Evolutionary conservation across 176 grass and related monocot species (phyloP).

Genomic region (Cocos nucifera): DNA sequence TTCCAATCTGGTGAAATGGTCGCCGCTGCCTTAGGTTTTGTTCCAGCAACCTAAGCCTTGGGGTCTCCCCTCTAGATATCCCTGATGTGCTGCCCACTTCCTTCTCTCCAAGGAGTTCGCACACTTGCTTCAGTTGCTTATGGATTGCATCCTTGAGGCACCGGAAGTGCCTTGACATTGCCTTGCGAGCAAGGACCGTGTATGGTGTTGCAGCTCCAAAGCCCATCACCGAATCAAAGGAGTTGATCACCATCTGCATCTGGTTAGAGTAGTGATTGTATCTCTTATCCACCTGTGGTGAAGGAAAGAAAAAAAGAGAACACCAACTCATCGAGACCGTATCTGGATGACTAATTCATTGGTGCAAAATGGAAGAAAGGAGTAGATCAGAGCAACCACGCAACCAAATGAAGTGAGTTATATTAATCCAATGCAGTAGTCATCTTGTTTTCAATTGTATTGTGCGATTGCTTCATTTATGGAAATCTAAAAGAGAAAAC

Average conservation of each 20-base stretch:
- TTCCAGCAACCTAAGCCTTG: conserved; percentile 76
- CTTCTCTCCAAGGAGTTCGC: conserved; percentile 84
- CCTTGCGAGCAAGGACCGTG: conserved; percentile 93
- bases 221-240: conserved; percentile 99
- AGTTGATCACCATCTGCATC: conserved; percentile 99
- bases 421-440: no score
- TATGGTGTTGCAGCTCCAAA: conserved; percentile 89
- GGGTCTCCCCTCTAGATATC: conserved; percentile 87
- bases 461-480: no score
- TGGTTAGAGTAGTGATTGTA: conserved; percentile 99
- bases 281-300: conserved; percentile 72
- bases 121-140: conserved; percentile 49
- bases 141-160: conserved; percentile 93
- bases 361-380: no score
- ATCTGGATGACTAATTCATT: no score
- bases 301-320: neutral
- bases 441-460: no score
- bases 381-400: no score
- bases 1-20: conserved; percentile 95
- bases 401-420: no score
- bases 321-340: neutral
- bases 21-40: conserved; percentile 84
- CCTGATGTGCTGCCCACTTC: conserved; percentile 63
- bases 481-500: no score
- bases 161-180: conserved; percentile 98